Evolutionary conservation across 805 yeast species (phyloP).

Genomic region (Wickerhamomyces mucosus): DNA sequence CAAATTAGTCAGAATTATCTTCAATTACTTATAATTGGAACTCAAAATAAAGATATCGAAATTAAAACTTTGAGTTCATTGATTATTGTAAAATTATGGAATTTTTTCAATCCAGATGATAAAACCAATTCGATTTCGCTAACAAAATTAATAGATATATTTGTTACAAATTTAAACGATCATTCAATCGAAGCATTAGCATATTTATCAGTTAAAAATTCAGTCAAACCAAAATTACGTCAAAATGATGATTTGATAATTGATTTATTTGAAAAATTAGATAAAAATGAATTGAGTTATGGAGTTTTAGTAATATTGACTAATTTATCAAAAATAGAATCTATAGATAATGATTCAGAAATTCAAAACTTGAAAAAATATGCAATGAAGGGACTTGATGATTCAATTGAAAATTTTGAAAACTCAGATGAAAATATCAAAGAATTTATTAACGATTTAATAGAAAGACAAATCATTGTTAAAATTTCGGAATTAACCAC

Average conservation of each 20-base stretch:
- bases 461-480: conserved; percentile 14
- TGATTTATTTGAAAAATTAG: conserved; percentile 19
- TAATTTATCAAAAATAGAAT: conserved; percentile 17
- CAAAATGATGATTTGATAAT: conserved; percentile 26
- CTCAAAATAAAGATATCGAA: conserved; percentile 14
- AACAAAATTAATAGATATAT: conserved; percentile 24
- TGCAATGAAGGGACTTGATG: conserved; percentile 21
- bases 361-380: conserved; percentile 22
- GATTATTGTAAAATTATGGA: conserved; percentile 50
- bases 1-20: conserved; percentile 36
- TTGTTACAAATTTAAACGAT: conserved; percentile 12
- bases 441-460: conserved; percentile 12
- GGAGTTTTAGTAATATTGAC: conserved; percentile 26
- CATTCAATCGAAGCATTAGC: conserved; percentile 38
- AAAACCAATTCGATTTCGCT: conserved; percentile 20
- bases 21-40: conserved; percentile 28
- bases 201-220: conserved; percentile 34
- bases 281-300: conserved; percentile 14
- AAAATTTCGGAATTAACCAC: conserved; percentile 6
- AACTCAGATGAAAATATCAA: conserved; percentile 11
- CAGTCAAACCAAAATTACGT: conserved; percentile 28
- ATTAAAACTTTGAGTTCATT: conserved; percentile 30
- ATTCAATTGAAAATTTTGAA: conserved; percentile 9
- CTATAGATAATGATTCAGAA: conserved; percentile 17
- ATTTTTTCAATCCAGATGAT: conserved; percentile 25